A percentile compares a stretch with the other conserved stretches of the same genome.
Evolutionary conservation across 2,329 filamentous ascomycete genomes (phyloP).

Genomic region (Chaetothyriales sp.): DNA sequence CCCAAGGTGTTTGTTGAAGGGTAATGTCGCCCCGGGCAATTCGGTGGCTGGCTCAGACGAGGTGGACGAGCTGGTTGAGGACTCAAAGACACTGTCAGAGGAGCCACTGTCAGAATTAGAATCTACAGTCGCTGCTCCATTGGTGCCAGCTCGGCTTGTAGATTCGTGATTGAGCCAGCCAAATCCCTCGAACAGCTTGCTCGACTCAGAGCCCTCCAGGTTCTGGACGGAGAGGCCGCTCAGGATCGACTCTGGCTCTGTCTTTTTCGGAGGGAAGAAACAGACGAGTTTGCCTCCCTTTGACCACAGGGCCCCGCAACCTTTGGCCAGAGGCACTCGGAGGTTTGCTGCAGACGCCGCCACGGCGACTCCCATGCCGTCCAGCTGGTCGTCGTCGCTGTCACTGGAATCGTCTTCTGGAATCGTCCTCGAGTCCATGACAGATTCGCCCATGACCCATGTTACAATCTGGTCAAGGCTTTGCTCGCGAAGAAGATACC

Average conservation of each 20-base stretch:
- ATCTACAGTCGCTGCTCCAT: conserved; percentile 27
- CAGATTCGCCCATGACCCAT: conserved; percentile 42
- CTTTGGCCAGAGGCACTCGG: conserved; percentile 48
- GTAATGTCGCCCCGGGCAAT: conserved; percentile 24
- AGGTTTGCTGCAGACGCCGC: conserved; percentile 42
- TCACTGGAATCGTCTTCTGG: conserved; percentile 70
- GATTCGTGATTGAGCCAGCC: conserved; percentile 41
- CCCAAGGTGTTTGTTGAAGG: background rate
- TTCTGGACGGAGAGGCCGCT: conserved; percentile 34
- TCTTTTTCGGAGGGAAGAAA: conserved; percentile 40
- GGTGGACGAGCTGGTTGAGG: conserved; percentile 40
- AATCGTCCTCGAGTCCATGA: conserved; percentile 35
- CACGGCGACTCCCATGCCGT: conserved; percentile 23
- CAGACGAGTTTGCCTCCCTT: conserved; percentile 42
- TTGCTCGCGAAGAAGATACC: conserved; percentile 45
- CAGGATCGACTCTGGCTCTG: conserved; percentile 35
- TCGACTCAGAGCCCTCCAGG: conserved; percentile 33
- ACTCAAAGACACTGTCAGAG: conserved; percentile 41
- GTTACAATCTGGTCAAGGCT: conserved; percentile 42
- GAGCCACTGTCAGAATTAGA: conserved; percentile 32
- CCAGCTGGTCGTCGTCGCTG: conserved; percentile 46
- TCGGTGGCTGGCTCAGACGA: conserved; percentile 31
- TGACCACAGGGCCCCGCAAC: conserved; percentile 43
- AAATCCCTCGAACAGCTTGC: conserved; percentile 48
- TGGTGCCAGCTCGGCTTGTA: conserved; percentile 32